Evolutionary conservation across 2,329 filamentous ascomycete species (phyloP), one percentile per base, ranked within the genome.

Genomic region (Capronia americana): DNA sequence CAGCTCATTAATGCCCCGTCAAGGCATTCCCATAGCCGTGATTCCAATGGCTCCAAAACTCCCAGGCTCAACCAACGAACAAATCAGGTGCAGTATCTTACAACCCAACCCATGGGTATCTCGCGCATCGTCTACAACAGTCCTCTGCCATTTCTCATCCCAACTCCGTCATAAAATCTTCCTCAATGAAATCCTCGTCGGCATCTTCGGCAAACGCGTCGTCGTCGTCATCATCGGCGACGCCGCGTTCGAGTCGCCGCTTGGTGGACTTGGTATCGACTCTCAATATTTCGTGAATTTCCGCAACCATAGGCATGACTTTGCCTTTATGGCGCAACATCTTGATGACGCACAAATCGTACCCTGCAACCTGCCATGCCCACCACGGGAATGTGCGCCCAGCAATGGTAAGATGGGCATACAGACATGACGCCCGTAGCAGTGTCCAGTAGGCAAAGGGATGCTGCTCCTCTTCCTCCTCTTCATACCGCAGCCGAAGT

Each of bases 391-490:
- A 63, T 1, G 20, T 10, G 4, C 28, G 50, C 46, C 56, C 56
- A 6, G n/a, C 3, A 54, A 32, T 61, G 23, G 61, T 38, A 28
- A 60, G 2, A 6, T 8, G 17, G 12, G 69, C 60, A 66, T 82
- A 80, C 1, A 75, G 70, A 30, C 74, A 78, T 1, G 79, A 81
- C 2, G 81, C 80, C 48, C 80, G 69, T 4, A 82, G 41, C 3
- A 73, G 61, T 14, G 66, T 63, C 74, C 74, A 76, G 24, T 71
- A 24, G 0, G 70, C 58, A 53, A 61, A 46, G 51, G 34, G 65
- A 12, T 69, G 69, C 7, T 70, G 23, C 34, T 32, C 44, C 23
- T 17, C 69, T 76, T 76, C 80, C 53, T 77, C 75, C 23, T 71
- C 57, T 0, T 69, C 51, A 73, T 75, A 60, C 75, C 73, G 56